Conservation (phyloP, 1,139 yeast species). For the Scheffersomyces titani region DNA sequence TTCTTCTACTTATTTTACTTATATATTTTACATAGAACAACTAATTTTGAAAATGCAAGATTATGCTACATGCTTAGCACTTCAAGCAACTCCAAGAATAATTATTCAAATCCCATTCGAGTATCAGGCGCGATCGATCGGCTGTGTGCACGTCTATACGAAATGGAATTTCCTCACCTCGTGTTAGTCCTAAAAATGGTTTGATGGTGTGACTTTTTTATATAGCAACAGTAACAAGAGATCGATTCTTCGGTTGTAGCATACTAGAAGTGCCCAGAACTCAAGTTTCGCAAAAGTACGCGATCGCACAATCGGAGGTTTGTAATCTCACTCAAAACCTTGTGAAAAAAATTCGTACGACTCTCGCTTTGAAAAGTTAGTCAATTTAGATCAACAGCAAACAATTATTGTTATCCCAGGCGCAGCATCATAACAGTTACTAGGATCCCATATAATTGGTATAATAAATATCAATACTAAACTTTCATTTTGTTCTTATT, state of each 20-base stretch:
- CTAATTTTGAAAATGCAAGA: background rate
- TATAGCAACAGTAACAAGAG: background rate
- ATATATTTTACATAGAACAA: background rate
- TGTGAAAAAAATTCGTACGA: background rate
- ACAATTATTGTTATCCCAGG: background rate
- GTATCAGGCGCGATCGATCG: background rate
- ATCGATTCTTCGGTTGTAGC: background rate
- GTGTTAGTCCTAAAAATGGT: background rate
- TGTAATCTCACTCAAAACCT: background rate
- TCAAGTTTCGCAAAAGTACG: background rate
- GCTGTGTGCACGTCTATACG: background rate
- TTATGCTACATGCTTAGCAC: background rate
- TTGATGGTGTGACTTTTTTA: background rate
- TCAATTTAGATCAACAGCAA: background rate
- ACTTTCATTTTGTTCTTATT: background rate
- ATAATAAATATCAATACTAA: background rate
- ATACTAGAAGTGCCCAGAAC: background rate
- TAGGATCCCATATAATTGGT: background rate
- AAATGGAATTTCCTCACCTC: background rate
- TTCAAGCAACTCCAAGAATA: too few relatives aligned
- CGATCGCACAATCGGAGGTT: background rate
- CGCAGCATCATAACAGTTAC: background rate
- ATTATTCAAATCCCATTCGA: too few relatives aligned
- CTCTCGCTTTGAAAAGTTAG: background rate
- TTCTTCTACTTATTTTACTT: background rate